Base-by-base conservation (phyloP, 73 alveolate genomes). In the Tetrahymena malaccensis region DNA sequence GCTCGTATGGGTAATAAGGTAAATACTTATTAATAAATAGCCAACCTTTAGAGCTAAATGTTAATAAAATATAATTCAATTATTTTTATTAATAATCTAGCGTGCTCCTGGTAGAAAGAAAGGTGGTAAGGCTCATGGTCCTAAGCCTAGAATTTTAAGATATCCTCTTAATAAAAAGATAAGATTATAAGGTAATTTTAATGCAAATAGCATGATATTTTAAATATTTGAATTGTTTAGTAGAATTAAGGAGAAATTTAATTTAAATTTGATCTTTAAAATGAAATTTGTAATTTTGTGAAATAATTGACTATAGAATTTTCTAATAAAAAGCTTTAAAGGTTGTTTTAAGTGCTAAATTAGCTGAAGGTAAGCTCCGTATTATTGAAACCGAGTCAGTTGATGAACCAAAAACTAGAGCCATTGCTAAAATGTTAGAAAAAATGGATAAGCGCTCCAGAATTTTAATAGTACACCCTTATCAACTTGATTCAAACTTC, bases 121-220 rank as follows among this genome's bases (percentile, higher is more conserved):
- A 89, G 98, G 98, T 35, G 98, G 97, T 33, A 97, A 97, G 94
- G 97, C 97, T 35, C 97, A 96, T 70, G 97, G 98, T n/a, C 94
- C 96, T n/a, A 96, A 94, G 27, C 98, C 98, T 22, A 96, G 94
- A 55, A 97, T 96, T 55, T 96, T 55, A 58, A 93, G 97, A 19
- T 85, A 94, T 85, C 95, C 85, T 37, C 27, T 96, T 15, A 97
- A 97, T 84, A 94, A 95, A 85, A 97, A 97, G 89, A 16, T 93
- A 6, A 95, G 97, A 93, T 70, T 70, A 70, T n/a, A 70, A 70
- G 89, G 89, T 70, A 70, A 70, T 3, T 50, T 50, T 4, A 50
- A 50, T 50, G 16, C 22, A 19, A 50, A 11, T 2, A 3, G 27
- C 10, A 50, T 50, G 7, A 21, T 50, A 21, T 2, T 50, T 50